Conservation (phyloP, 2,329 filamentous ascomycete genomes). For the Pyrenochaeta sp. region DNA sequence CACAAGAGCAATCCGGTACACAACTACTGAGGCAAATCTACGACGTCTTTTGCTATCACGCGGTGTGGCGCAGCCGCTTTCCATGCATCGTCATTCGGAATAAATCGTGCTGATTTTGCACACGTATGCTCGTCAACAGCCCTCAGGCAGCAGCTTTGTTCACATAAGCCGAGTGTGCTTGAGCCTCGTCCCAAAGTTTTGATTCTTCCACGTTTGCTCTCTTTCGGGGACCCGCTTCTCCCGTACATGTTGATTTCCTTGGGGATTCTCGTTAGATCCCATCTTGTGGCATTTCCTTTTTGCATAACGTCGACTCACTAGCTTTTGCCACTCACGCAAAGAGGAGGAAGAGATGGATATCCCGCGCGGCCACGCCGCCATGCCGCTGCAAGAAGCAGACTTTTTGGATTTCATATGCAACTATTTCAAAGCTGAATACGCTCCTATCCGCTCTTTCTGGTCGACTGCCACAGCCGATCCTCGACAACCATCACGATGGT, state of each 20-base stretch:
- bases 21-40: constrained; percentile 1
- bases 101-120: constrained; percentile 17
- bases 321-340: constrained; percentile 13
- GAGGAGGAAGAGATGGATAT: constrained; percentile 38
- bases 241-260: neutral
- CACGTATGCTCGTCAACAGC: constrained; percentile 27
- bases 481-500: constrained; percentile 39
- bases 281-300: constrained; percentile 5
- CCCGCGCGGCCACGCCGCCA: constrained; percentile 38
- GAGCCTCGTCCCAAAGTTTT: neutral
- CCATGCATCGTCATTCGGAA: constrained; percentile 30
- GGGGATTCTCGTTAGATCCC: neutral
- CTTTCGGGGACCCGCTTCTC: neutral
- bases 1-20: constrained; percentile 8
- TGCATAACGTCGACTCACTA: neutral
- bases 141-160: constrained; percentile 44
- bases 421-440: constrained; percentile 51
- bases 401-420: constrained; percentile 48
- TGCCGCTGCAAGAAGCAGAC: constrained; percentile 44
- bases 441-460: constrained; percentile 48
- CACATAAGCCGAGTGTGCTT: constrained; percentile 11
- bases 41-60: constrained; percentile 26
- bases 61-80: constrained; percentile 32
- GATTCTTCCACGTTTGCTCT: neutral
- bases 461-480: constrained; percentile 46